Conservation (phyloP, 2,329 filamentous ascomycete genomes). For the Beauveria asiatica region DNA sequence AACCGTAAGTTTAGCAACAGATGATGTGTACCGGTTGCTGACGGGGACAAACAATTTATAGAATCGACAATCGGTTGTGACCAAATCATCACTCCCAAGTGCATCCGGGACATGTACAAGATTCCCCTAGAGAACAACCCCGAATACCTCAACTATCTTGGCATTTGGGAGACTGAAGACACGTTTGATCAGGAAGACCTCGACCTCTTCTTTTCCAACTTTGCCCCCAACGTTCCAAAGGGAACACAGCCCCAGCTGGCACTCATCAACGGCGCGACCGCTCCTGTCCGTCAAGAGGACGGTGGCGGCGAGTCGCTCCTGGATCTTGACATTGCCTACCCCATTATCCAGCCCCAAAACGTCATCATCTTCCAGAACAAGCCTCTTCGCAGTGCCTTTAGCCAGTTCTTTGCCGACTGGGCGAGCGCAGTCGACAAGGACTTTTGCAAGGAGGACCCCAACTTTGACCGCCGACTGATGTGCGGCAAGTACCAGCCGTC, state of each 20-base stretch:
- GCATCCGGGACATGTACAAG: conserved; percentile 40
- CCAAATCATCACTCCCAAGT: conserved; percentile 47
- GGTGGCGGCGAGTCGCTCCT: conserved; percentile 35
- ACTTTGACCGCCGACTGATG: conserved; percentile 32
- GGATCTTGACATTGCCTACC: conserved; percentile 40
- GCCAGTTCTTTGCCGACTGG: conserved; percentile 31
- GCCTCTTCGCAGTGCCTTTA: conserved; percentile 20
- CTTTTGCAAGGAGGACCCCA: conserved; percentile 40
- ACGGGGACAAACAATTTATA: not conserved
- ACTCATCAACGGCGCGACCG: conserved; percentile 13
- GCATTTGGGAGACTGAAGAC: conserved; percentile 45
- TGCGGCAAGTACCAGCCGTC: conserved; percentile 20
- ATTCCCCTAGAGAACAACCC: conserved; percentile 26
- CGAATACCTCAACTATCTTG: conserved; percentile 34
- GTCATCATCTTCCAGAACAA: conserved; percentile 28
- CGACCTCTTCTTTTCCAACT: conserved; percentile 38
- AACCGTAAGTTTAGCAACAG: not conserved
- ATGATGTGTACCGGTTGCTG: not conserved
- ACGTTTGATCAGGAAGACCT: conserved; percentile 41
- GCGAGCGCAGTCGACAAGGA: conserved; percentile 43
- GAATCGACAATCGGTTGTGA: conserved; percentile 30
- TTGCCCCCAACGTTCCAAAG: conserved; percentile 16
- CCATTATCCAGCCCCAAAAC: conserved; percentile 43
- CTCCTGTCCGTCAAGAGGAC: conserved; percentile 4
- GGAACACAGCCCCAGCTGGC: conserved; percentile 12